Evolutionary conservation across 352 stramenopile genomes (phyloP), one percentile per base, ranked within the genome.

Genomic region (Globisporangium yorkense): DNA sequence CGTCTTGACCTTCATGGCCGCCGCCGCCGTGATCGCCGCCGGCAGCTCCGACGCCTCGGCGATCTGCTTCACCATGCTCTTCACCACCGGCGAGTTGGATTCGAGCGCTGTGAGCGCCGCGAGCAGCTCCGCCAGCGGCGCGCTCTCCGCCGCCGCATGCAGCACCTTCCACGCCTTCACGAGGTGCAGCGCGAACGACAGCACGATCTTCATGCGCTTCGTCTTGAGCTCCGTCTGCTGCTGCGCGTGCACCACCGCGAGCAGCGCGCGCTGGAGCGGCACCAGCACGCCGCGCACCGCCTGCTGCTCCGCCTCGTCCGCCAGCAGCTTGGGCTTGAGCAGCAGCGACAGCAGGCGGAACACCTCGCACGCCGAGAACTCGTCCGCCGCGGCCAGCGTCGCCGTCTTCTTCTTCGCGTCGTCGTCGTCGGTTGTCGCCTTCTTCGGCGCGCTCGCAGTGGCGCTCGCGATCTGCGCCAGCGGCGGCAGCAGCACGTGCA

Each of bases 331-430:
- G 51, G 77, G 56, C 54, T 84, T 84, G 53, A 81, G 20, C 58
- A 92, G 54, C 54, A 85, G 57, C 48, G 82, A 81, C 21, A 94
- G 64, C 55, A 92, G 53, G 2, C 84, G 82, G 67, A 88, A 87
- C 16, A 88, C 79, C 62, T 94, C 84, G 57, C 73, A 75, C 62
- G 77, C 75, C n/a, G 77, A 87, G 56, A 89, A 94, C 33, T 89
- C 80, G 59, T 94, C 84, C 16, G 82, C 61, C 0, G 80, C 77
- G 3, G 50, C 44, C 10, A 49, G 48, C 16, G 56, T 54, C 24
- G 37, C 50, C 8, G 57, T 46, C 8, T 82, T 57, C 24, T 74
- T 68, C 27, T 78, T 52, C 6, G 63, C 46, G 0, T 41, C 29
- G 0, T 15, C 43, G 43, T 21, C n/a, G 6, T 13, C 43, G 16